Percentiles rank a stretch among this genome's conserved stretches.
phyloP scores from a whole-genome alignment of 768 basidiomycete species.

The Lentinus tigrinus region DNA sequence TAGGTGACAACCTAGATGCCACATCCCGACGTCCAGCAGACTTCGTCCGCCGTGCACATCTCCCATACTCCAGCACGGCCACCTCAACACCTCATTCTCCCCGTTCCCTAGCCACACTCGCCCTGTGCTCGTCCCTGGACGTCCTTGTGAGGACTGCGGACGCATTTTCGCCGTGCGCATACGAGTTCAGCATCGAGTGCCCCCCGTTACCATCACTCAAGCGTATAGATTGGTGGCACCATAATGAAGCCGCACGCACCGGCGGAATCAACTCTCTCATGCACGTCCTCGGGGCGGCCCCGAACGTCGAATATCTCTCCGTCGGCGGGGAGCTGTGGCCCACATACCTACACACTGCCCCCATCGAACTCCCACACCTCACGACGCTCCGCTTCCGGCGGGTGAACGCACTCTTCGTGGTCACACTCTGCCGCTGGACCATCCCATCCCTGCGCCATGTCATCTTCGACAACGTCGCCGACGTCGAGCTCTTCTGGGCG shows the following conservation, averaged over 20 bases:
- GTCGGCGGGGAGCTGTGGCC: constrained; percentile 46
- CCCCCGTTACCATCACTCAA: constrained; percentile 50
- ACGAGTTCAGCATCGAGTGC: constrained; percentile 51
- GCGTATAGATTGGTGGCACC: constrained; percentile 71
- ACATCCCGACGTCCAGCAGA: constrained; percentile 18
- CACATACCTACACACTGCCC: constrained; percentile 20
- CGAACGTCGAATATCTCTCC: constrained; percentile 58
- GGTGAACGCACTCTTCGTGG: constrained; percentile 50
- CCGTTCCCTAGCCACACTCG: constrained; percentile 47
- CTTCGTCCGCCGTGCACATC: constrained; percentile 54
- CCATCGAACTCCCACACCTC: constrained; percentile 43
- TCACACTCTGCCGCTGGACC: constrained; percentile 47
- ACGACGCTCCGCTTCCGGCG: constrained; percentile 52
- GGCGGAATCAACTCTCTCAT: constrained; percentile 66
- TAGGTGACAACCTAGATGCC: constrained; percentile 18
- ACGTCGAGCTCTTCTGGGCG: constrained; percentile 35
- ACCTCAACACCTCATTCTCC: constrained; percentile 34
- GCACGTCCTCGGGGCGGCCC: constrained; percentile 49
- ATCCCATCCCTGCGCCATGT: constrained; percentile 54
- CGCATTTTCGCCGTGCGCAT: constrained; percentile 51
- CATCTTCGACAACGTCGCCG: constrained; percentile 48
- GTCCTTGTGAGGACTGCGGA: constrained; percentile 56
- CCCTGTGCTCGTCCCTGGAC: constrained; percentile 47
- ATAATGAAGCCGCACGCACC: constrained; percentile 51
- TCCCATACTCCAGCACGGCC: constrained; percentile 56